Evolutionary conservation across 306 rosid species (phyloP).

Genomic region (Prunus mume): DNA sequence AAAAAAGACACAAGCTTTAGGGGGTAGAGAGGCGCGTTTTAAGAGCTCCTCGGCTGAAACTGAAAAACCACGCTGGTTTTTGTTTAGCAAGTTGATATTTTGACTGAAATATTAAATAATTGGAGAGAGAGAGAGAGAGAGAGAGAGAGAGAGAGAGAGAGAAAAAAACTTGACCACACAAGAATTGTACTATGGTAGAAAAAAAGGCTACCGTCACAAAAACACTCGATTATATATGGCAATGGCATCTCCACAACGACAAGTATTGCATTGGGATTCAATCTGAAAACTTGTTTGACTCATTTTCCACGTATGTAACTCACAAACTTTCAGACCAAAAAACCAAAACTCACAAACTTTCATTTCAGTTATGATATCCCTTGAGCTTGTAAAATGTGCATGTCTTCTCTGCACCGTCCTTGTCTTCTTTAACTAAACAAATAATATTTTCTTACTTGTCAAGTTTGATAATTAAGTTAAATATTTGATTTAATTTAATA

Average conservation of each 20-base stretch:
- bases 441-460: neutral
- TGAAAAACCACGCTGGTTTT: conserved; percentile 60
- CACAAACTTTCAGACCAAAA: neutral
- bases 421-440: neutral
- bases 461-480: neutral
- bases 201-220: neutral
- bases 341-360: neutral
- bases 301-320: neutral
- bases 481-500: too few relatives aligned
- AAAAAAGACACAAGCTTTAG: conserved; percentile 22
- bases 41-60: conserved; percentile 35
- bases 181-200: conserved; percentile 22
- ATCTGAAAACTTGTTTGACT: neutral
- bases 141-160: conserved; percentile 33
- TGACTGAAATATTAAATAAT: conserved; percentile 57
- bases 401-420: neutral
- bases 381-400: neutral
- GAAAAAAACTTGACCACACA: conserved; percentile 21
- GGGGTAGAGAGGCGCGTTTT: conserved; percentile 41
- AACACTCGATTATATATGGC: neutral
- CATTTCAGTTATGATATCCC: neutral
- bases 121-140: conserved; percentile 50
- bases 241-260: conserved; percentile 3
- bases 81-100: conserved; percentile 38
- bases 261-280: neutral